phyloP scores from a whole-genome alignment of 371 early-diverging fungal species.

The Mucor piriformis region DNA sequence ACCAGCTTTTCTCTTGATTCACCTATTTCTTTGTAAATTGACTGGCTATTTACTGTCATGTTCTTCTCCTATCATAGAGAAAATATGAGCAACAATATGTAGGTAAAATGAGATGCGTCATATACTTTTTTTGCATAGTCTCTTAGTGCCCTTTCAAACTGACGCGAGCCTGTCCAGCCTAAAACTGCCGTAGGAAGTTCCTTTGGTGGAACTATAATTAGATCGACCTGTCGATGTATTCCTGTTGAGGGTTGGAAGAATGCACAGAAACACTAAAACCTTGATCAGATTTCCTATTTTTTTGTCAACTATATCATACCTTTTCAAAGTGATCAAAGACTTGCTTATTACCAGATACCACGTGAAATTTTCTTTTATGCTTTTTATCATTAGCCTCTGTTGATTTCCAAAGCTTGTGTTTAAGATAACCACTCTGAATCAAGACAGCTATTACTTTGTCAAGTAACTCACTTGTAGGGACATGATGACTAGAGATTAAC shows the following conservation, averaged over 20 bases:
- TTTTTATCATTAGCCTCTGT: neutral
- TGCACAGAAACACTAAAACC: conserved; percentile 45
- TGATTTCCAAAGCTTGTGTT: conserved; percentile 13
- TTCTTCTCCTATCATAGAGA: conserved; percentile 24
- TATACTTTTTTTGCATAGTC: conserved; percentile 40
- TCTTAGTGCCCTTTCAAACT: conserved; percentile 43
- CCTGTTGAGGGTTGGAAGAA: conserved; percentile 50
- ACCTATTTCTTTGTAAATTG: conserved; percentile 25
- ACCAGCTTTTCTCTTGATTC: conserved; percentile 18
- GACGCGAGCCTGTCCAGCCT: conserved; percentile 58
- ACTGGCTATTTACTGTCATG: conserved; percentile 37
- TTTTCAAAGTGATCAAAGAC: conserved; percentile 35
- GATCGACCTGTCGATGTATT: conserved; percentile 52
- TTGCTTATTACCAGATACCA: neutral
- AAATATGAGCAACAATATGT: neutral
- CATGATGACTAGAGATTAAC: conserved; percentile 41
- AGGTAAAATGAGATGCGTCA: neutral
- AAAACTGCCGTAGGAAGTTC: conserved; percentile 44
- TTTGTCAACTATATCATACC: conserved; percentile 3
- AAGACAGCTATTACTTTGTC: conserved; percentile 27
- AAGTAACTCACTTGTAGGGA: conserved; percentile 28
- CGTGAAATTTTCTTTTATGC: neutral
- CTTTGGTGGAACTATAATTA: conserved; percentile 38
- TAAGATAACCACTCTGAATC: conserved; percentile 22
- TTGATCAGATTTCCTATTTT: neutral